These are phyloP conservation scores for Paecilomyces sp. DNA, from an alignment of 2,329 filamentous ascomycete genomes.

Conservation along the genomic window DNA sequence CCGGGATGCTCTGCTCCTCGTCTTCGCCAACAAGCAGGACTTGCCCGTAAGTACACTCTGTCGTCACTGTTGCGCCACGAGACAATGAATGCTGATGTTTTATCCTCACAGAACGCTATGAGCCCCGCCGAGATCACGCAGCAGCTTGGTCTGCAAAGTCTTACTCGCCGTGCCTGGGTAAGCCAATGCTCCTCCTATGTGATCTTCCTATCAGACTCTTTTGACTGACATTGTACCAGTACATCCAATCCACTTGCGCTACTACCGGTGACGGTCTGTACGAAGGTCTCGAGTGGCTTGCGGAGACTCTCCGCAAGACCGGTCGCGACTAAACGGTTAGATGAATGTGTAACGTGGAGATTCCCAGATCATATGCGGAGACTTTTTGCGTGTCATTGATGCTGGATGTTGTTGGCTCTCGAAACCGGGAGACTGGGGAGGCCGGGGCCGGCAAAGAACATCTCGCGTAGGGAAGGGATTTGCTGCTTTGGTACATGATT, in stretches of 20 bases:
- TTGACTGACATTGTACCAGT: constrained; percentile 47
- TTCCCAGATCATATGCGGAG: constrained; percentile 22
- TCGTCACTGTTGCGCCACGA: constrained; percentile 5
- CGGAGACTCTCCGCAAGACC: constrained; percentile 71
- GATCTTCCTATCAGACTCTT: constrained; percentile 3
- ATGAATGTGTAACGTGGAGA: constrained; percentile 22
- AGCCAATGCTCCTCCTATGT: constrained; percentile 31
- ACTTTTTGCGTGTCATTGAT: constrained; percentile 1
- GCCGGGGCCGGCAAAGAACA: constrained; percentile 22
- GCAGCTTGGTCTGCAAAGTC: constrained; percentile 98
- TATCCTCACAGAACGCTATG: constrained; percentile 77
- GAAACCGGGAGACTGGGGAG: constrained; percentile 15
- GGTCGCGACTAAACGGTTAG: constrained; percentile 40
- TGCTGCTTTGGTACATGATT: constrained; percentile 26
- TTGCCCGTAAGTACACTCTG: constrained; percentile 61
- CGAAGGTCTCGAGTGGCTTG: constrained; percentile 94
- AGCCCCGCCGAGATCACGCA: constrained; percentile 99
- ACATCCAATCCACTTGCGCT: constrained; percentile 99
- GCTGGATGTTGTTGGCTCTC: constrained; percentile 14
- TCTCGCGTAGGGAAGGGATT: constrained; percentile 19
- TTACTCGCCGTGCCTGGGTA: constrained; percentile 99
- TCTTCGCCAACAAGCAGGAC: constrained; percentile 99
- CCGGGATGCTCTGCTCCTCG: constrained; percentile 89
- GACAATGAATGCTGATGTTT: constrained; percentile 22
- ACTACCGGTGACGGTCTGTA: constrained; percentile 99